These are phyloP conservation scores for Mytilinidion resinicola DNA, from an alignment of 495 filamentous ascomycete genomes.

Conservation along the genomic window DNA sequence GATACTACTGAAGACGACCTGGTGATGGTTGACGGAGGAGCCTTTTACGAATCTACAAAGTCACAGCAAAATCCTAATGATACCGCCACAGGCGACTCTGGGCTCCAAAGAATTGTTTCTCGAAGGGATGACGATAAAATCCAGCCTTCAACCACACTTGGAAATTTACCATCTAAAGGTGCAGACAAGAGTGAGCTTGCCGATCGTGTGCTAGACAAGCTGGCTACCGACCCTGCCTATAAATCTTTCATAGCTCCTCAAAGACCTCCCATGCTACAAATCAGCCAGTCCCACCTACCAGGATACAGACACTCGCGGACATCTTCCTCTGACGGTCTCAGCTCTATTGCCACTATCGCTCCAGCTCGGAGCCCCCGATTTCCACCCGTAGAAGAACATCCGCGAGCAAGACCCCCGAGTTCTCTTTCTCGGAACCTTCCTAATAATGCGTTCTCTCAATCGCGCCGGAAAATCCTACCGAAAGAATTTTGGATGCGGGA, in stretches of 20 bases:
- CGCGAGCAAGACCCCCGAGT: conserved; percentile 3
- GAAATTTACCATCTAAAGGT: neutral
- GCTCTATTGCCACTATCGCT: conserved; percentile 21
- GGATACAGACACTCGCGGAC: conserved; percentile 49
- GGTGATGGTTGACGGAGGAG: conserved; percentile 22
- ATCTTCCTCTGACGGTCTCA: conserved; percentile 49
- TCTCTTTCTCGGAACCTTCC: conserved; percentile 34
- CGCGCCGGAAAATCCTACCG: conserved; percentile 77
- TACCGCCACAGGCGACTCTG: conserved; percentile 1
- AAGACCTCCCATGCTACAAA: conserved; percentile 34
- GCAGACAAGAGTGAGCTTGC: neutral
- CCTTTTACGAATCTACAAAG: neutral
- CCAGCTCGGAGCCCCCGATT: conserved; percentile 21
- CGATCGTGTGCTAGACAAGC: too few relatives aligned
- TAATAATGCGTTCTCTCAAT: conserved; percentile 56
- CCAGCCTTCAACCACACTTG: neutral
- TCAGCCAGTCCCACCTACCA: conserved; percentile 48
- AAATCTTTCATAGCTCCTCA: conserved; percentile 20
- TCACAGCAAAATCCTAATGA: too few relatives aligned
- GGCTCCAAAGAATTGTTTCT: neutral
- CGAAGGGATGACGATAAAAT: conserved; percentile 5
- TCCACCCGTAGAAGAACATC: conserved; percentile 17
- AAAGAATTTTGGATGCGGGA: conserved; percentile 99
- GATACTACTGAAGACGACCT: conserved; percentile 26
- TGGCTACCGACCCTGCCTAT: neutral